Conservation (phyloP, 805 yeast species). For the Kodamaea laetipori region DNA sequence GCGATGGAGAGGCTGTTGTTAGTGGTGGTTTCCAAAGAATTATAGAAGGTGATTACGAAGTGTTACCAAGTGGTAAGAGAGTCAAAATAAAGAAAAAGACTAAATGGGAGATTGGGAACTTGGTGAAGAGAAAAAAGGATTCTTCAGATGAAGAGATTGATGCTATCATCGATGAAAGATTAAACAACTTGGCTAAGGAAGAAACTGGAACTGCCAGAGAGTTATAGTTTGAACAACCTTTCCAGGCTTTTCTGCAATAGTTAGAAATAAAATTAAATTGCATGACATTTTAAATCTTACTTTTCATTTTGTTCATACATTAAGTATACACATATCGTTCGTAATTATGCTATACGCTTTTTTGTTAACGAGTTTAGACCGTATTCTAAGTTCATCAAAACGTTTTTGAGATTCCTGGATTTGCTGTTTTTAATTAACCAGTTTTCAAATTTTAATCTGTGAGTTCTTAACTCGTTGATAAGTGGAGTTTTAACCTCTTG, state of each 20-base stretch:
- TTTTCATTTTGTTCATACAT: too few species aligned
- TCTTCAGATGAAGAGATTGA: conserved; percentile 48
- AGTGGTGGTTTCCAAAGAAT: conserved; percentile 31
- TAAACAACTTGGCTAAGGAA: conserved; percentile 18
- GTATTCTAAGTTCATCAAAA: conserved; percentile 39
- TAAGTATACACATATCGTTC: neutral
- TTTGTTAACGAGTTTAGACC: conserved; percentile 18
- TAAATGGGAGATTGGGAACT: conserved; percentile 36
- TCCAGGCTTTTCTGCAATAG: too few species aligned
- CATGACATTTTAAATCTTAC: too few species aligned
- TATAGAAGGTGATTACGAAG: conserved; percentile 47
- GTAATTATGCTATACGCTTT: conserved; percentile 2
- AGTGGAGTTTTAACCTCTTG: conserved; percentile 39
- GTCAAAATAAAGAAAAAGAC: conserved; percentile 41
- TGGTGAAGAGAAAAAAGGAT: conserved; percentile 35
- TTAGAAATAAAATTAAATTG: too few species aligned
- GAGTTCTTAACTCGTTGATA: conserved; percentile 32
- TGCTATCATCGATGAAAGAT: conserved; percentile 55
- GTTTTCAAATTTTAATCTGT: conserved; percentile 41
- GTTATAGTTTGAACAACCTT: neutral
- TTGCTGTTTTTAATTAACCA: conserved; percentile 37
- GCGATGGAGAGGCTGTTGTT: conserved; percentile 31
- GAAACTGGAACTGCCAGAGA: neutral
- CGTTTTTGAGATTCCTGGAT: conserved; percentile 26
- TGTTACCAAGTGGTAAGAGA: conserved; percentile 74